phyloP scores from a whole-genome alignment of 2,329 filamentous ascomycete species.

The Colletotrichum gigasporum region DNA sequence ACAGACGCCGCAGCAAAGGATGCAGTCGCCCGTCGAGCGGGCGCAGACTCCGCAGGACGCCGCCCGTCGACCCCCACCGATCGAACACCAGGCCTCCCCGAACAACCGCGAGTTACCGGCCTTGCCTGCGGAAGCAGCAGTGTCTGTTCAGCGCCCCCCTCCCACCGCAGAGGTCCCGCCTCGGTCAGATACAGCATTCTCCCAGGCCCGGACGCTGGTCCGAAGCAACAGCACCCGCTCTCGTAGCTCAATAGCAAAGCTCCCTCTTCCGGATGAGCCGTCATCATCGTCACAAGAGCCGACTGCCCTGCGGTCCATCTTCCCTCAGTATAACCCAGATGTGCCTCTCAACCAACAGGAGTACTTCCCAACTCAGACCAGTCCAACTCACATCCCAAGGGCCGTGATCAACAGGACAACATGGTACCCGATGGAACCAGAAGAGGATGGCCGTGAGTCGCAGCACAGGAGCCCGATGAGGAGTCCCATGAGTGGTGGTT shows the following conservation, averaged over 20 bases:
- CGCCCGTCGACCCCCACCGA: conserved; percentile 29
- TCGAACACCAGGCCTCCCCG: conserved; percentile 14
- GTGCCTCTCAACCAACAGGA: conserved; percentile 73
- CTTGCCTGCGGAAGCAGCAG: conserved; percentile 26
- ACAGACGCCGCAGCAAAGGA: conserved; percentile 44
- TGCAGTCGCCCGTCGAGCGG: conserved; percentile 45
- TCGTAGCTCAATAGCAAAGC: conserved; percentile 66
- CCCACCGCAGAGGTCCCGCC: conserved; percentile 52
- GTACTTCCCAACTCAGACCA: conserved; percentile 75
- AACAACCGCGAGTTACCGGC: conserved; percentile 11
- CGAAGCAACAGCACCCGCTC: conserved; percentile 60
- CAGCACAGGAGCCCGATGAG: conserved; percentile 25
- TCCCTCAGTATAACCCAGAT: conserved; percentile 77
- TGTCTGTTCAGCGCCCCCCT: conserved; percentile 49
- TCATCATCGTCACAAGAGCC: conserved; percentile 34
- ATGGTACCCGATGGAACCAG: conserved; percentile 58
- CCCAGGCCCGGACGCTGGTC: conserved; percentile 59
- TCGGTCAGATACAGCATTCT: conserved; percentile 61
- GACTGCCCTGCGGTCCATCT: conserved; percentile 73
- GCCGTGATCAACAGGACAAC: conserved; percentile 73
- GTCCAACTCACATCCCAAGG: conserved; percentile 70
- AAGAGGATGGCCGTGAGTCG: conserved; percentile 36
- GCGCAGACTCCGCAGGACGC: conserved; percentile 40
- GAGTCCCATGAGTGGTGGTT: conserved; percentile 11
- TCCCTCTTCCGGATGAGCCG: conserved; percentile 51